Evolutionary conservation across 306 rosid species (phyloP).

Genomic region (Biancaea sappan): DNA sequence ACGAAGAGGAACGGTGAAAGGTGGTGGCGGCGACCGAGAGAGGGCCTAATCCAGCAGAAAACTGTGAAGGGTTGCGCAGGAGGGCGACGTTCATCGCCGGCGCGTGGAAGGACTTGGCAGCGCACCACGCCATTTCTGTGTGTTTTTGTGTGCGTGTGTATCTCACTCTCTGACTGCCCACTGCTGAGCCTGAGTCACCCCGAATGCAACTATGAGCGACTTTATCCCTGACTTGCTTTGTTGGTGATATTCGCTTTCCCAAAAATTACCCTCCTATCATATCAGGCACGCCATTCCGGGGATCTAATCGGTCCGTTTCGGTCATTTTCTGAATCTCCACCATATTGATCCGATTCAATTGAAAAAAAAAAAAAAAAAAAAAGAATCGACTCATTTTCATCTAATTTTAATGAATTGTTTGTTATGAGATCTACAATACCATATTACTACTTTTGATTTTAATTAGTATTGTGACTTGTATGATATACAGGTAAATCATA

Average conservation of each 20-base stretch:
- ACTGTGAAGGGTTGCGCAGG: slow-evolving; percentile 46
- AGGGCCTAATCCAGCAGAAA: slow-evolving; percentile 51
- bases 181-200: neutral
- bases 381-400: no score
- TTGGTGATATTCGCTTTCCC: neutral
- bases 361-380: no score
- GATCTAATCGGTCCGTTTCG: no score
- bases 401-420: no score
- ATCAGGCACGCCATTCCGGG: no score
- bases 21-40: slow-evolving; percentile 54
- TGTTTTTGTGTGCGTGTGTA: neutral
- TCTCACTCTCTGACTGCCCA: neutral
- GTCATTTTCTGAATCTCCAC: no score
- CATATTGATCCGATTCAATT: no score
- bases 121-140: slow-evolving; percentile 63
- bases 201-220: no score
- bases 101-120: slow-evolving; percentile 52
- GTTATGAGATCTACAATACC: no score
- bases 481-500: no score
- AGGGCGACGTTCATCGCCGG: slow-evolving; percentile 54
- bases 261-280: neutral
- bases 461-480: no score
- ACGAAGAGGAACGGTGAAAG: slow-evolving; percentile 53
- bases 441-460: no score
- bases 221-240: neutral